These are phyloP conservation scores for Globisporangium spinosum DNA, from an alignment of 352 stramenopile species.

Conservation along the genomic window DNA sequence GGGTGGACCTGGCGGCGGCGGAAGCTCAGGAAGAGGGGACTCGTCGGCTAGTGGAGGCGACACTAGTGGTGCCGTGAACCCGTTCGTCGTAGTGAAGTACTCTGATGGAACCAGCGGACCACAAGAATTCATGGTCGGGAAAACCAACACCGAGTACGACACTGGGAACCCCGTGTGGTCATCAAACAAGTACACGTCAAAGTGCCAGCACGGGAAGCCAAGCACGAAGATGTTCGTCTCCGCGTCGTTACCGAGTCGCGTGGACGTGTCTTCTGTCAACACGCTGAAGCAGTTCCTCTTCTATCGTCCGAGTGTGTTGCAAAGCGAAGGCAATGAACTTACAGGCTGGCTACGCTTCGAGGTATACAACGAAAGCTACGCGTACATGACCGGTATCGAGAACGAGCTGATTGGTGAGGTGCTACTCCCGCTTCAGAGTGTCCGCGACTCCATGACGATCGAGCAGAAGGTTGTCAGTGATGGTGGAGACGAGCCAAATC, in stretches of 20 bases:
- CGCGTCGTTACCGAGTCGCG: constrained; percentile 43
- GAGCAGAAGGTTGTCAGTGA: constrained; percentile 54
- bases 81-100: constrained; percentile 76
- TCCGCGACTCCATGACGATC: constrained; percentile 56
- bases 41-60: constrained; percentile 9
- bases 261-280: constrained; percentile 64
- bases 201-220: constrained; percentile 67
- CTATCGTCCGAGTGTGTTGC: constrained; percentile 40
- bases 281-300: constrained; percentile 77
- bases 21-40: constrained; percentile 12
- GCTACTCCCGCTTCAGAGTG: constrained; percentile 62
- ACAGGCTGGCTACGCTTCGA: constrained; percentile 69
- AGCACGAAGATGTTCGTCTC: constrained; percentile 61
- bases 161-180: constrained; percentile 64
- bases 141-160: constrained; percentile 87
- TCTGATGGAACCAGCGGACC: constrained; percentile 46
- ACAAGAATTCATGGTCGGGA: constrained; percentile 60
- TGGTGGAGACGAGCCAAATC: not conserved
- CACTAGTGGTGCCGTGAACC: constrained; percentile 30
- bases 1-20: constrained; percentile 30
- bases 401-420: constrained; percentile 74
- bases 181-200: constrained; percentile 52
- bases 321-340: constrained; percentile 32
- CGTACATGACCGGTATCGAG: constrained; percentile 73
- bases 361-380: constrained; percentile 74